phyloP scores from a whole-genome alignment of 2,329 filamentous ascomycete genomes.

The Hirsutella minnesotensis region DNA sequence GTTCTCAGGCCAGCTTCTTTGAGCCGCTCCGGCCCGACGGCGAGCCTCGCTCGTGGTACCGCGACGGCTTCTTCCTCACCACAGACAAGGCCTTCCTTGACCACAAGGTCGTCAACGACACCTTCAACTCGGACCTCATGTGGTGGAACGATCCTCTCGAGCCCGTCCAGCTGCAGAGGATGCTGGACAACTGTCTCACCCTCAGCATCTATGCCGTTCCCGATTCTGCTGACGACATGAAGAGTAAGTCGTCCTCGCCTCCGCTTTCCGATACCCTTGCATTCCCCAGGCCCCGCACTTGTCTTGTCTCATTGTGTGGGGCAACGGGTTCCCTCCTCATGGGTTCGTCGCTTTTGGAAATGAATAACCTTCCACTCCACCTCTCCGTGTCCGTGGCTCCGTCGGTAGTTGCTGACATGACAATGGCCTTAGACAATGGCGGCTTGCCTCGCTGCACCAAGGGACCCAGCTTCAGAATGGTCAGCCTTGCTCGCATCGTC shows the following conservation, averaged over 20 bases:
- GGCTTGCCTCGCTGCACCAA: constrained; percentile 15
- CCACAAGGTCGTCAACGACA: constrained; percentile 39
- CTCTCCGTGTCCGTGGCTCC: no score
- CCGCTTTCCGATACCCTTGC: neutral
- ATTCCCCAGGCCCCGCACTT: neutral
- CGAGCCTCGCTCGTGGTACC: constrained; percentile 32
- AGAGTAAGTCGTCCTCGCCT: constrained; percentile 16
- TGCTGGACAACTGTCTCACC: constrained; percentile 46
- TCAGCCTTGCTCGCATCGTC: constrained; percentile 41
- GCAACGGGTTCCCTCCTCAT: no score
- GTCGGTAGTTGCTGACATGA: constrained; percentile 1
- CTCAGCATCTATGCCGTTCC: constrained; percentile 42
- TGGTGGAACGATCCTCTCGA: constrained; percentile 49
- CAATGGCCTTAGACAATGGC: constrained; percentile 15
- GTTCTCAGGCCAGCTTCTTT: constrained; percentile 10
- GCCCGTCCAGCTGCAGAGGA: constrained; percentile 32
- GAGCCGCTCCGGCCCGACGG: constrained; percentile 16
- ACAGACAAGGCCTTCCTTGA: constrained; percentile 46
- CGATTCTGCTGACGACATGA: constrained; percentile 25
- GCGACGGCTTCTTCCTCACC: constrained; percentile 46
- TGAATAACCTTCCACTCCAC: neutral
- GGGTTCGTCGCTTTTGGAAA: no score
- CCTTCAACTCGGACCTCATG: constrained; percentile 42
- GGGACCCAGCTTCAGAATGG: constrained; percentile 21
- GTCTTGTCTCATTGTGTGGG: neutral